Conservation (phyloP, 1,284 basidiomycete species). For the Heliocybe sulcata region DNA sequence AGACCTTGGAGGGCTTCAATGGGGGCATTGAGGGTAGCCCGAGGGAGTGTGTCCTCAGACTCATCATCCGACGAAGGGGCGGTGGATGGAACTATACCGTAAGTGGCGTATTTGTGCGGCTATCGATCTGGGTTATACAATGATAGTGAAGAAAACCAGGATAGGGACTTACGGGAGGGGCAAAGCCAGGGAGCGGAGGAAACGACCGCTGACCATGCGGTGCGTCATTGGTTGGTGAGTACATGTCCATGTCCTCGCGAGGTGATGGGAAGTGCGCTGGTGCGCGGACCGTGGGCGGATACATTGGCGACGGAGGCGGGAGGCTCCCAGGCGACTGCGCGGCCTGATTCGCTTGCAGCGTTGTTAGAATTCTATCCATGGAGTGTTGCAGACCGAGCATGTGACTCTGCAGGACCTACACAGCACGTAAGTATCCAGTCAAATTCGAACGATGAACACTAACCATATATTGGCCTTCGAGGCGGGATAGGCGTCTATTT, state of each 20-base stretch:
- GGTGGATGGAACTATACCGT: constrained; percentile 80
- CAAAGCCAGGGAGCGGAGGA: constrained; percentile 83
- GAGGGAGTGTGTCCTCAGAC: constrained; percentile 78
- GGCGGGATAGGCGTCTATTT: constrained; percentile 65
- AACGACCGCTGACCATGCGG: constrained; percentile 29
- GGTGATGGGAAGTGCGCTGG: constrained; percentile 17
- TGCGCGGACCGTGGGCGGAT: constrained; percentile 14
- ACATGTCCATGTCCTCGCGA: constrained; percentile 20
- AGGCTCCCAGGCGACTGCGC: constrained; percentile 3
- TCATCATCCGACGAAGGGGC: constrained; percentile 83
- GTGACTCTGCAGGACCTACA: constrained; percentile 80
- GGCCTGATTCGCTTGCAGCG: constrained; percentile 44
- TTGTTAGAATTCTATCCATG: constrained; percentile 69
- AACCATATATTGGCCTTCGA: constrained; percentile 80
- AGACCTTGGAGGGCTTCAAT: constrained; percentile 90
- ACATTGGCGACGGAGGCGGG: constrained; percentile 24
- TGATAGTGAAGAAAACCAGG: neutral
- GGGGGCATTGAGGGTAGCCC: constrained; percentile 78
- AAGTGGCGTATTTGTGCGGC: constrained; percentile 87
- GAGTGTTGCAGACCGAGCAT: constrained; percentile 89
- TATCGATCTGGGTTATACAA: constrained; percentile 19
- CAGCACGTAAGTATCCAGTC: constrained; percentile 5
- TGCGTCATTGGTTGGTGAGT: constrained; percentile 16
- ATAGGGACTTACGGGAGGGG: constrained; percentile 62
- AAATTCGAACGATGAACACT: constrained; percentile 12